Conservation (phyloP, 2,329 filamentous ascomycete genomes). For the Penicillium sp. region DNA sequence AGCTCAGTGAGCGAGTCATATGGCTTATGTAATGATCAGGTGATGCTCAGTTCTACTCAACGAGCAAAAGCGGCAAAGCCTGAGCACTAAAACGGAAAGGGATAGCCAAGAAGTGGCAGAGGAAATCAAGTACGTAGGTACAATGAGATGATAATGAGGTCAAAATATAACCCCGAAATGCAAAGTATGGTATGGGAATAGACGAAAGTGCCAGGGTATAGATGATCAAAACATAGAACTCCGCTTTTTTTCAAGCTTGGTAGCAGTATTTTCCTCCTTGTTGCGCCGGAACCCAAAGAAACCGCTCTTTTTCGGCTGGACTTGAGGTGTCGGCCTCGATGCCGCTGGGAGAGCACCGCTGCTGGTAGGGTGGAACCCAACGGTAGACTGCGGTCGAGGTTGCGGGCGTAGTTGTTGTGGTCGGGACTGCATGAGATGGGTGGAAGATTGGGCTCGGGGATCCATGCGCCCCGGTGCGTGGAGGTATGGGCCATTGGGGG, state of each 20-base stretch:
- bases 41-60: too few species aligned
- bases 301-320: conserved; percentile 46
- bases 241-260: conserved; percentile 46
- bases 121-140: too few species aligned
- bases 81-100: too few species aligned
- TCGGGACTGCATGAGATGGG: conserved; percentile 19
- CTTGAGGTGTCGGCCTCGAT: conserved; percentile 14
- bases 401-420: conserved; percentile 13
- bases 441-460: conserved; percentile 23
- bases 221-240: conserved; percentile 47
- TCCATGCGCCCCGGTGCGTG: conserved; percentile 14
- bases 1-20: too few species aligned
- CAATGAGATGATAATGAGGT: not conserved
- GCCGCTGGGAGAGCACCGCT: conserved; percentile 15
- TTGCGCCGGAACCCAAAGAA: conserved; percentile 46
- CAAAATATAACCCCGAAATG: not conserved
- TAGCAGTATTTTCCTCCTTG: conserved; percentile 33
- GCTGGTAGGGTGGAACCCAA: conserved; percentile 18
- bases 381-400: conserved; percentile 18
- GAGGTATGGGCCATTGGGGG: conserved; percentile 22
- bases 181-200: not conserved
- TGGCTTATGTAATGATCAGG: too few species aligned
- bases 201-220: conserved; percentile 18
- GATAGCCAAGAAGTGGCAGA: too few species aligned
- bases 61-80: too few species aligned